Percentiles rank a stretch among this genome's conserved stretches.
These are phyloP conservation scores for Ustilago cynodontis DNA, from an alignment of 1,284 basidiomycete species.

Conservation along the genomic window DNA sequence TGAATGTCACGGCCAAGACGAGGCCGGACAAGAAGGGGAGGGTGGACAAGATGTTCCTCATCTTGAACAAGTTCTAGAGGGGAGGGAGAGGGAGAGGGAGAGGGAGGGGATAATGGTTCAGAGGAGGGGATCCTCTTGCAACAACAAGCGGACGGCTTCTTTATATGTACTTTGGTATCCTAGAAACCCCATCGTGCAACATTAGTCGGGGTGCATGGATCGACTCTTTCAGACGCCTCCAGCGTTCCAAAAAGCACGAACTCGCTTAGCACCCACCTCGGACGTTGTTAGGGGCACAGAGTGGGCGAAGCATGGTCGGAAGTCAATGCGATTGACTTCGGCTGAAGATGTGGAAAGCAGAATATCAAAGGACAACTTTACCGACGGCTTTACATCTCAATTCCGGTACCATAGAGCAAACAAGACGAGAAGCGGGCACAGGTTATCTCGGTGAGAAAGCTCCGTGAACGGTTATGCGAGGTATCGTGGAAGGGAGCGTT, in stretches of 20 bases:
- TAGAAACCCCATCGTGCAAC: not conserved
- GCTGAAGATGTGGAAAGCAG: not conserved
- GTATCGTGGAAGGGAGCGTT: not conserved
- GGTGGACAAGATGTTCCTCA: constrained; percentile 25
- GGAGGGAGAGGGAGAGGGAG: not conserved
- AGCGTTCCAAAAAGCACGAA: not conserved
- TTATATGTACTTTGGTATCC: no score
- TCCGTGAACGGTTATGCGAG: not conserved
- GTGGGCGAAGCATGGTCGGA: no score
- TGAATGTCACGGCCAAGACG: constrained; percentile 27
- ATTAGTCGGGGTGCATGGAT: not conserved
- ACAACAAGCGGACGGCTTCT: no score
- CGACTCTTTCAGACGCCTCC: not conserved
- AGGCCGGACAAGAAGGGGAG: constrained; percentile 35
- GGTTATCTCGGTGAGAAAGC: not conserved
- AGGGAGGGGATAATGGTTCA: not conserved
- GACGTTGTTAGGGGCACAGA: no score
- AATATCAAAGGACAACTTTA: not conserved
- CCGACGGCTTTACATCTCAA: not conserved
- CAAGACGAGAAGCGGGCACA: not conserved
- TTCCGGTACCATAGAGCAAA: not conserved
- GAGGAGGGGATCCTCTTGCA: no score
- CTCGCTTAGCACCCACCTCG: constrained; percentile 1
- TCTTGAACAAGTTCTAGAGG: constrained; percentile 4
- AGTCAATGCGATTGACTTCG: not conserved